phyloP scores from a whole-genome alignment of 176 grass and related monocot species.

The Tuctoria greenei region DNA sequence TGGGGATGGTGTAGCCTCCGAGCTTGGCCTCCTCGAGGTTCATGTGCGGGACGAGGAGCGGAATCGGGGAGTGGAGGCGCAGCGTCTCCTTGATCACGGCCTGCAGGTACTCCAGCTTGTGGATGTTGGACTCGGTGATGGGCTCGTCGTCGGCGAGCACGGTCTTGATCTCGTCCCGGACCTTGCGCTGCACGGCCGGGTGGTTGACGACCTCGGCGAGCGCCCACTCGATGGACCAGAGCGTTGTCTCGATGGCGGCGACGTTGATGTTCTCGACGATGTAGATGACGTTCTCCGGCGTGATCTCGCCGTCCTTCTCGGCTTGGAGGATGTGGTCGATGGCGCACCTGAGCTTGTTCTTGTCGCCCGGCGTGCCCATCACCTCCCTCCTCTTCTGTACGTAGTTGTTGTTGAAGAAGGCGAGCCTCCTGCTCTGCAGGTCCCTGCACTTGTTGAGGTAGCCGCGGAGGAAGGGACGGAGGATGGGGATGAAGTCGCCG shows the following conservation, averaged over 20 bases:
- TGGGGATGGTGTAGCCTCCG: conserved; percentile 42
- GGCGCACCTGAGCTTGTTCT: conserved; percentile 31
- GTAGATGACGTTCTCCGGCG: conserved; percentile 82
- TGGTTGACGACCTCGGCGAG: conserved; percentile 96
- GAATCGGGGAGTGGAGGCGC: too few species aligned
- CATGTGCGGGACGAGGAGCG: too few species aligned
- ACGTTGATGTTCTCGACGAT: conserved; percentile 98
- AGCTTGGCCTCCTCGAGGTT: too few species aligned
- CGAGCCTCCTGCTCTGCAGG: conserved; percentile 55
- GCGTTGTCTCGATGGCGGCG: conserved; percentile 83
- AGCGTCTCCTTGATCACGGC: background rate
- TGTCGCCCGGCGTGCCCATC: conserved; percentile 21
- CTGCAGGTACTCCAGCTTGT: conserved; percentile 64
- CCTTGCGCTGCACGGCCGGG: conserved; percentile 57
- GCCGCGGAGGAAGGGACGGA: conserved; percentile 63
- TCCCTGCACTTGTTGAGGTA: conserved; percentile 75
- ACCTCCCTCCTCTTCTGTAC: conserved; percentile 48
- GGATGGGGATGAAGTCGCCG: conserved; percentile 88
- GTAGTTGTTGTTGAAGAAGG: conserved; percentile 74
- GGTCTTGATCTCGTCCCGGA: conserved; percentile 52
- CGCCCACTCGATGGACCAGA: conserved; percentile 96
- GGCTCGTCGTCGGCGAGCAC: conserved; percentile 50
- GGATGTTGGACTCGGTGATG: conserved; percentile 66
- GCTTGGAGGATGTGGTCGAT: conserved; percentile 38
- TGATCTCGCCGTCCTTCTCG: conserved; percentile 70